Conservation (phyloP, 805 yeast species). For the Alloascoidea hylecoeti region DNA sequence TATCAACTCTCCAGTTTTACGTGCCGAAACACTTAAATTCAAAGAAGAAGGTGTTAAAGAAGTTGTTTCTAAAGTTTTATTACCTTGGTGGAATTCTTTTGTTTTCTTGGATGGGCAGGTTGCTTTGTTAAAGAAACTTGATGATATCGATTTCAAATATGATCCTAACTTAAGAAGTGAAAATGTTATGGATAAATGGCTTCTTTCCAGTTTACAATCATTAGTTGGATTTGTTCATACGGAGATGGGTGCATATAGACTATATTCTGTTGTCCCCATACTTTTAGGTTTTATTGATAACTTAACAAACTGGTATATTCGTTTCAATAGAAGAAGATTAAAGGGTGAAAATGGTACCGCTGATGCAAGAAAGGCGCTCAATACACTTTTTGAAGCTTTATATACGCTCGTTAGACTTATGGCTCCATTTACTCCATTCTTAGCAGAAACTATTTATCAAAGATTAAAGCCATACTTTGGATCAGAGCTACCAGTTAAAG, state of each 20-base stretch:
- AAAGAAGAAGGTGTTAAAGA: slow-evolving; percentile 99
- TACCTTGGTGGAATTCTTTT: slow-evolving; percentile 98
- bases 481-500: slow-evolving; percentile 30
- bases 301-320: slow-evolving; percentile 96
- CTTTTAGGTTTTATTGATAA: slow-evolving; percentile 80
- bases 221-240: slow-evolving; percentile 71
- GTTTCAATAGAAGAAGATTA: slow-evolving; percentile 95
- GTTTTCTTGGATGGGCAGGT: slow-evolving; percentile 94
- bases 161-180: slow-evolving; percentile 50
- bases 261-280: slow-evolving; percentile 93
- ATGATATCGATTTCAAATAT: slow-evolving; percentile 56
- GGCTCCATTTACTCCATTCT: slow-evolving; percentile 98
- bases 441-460: slow-evolving; percentile 81
- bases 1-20: slow-evolving; percentile 93
- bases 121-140: slow-evolving; percentile 66
- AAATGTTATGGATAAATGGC: slow-evolving; percentile 97
- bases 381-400: slow-evolving; percentile 82
- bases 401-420: slow-evolving; percentile 84
- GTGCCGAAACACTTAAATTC: slow-evolving; percentile 93
- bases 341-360: slow-evolving; percentile 85
- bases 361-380: slow-evolving; percentile 78
- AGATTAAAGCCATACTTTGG: slow-evolving; percentile 53
- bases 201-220: slow-evolving; percentile 91
- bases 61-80: slow-evolving; percentile 85
- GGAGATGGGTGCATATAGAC: slow-evolving; percentile 83